Percentiles rank a stretch among this genome's conserved stretches.
phyloP scores from a whole-genome alignment of 2,329 filamentous ascomycete species.

The Sarocladiaceae sp. region DNA sequence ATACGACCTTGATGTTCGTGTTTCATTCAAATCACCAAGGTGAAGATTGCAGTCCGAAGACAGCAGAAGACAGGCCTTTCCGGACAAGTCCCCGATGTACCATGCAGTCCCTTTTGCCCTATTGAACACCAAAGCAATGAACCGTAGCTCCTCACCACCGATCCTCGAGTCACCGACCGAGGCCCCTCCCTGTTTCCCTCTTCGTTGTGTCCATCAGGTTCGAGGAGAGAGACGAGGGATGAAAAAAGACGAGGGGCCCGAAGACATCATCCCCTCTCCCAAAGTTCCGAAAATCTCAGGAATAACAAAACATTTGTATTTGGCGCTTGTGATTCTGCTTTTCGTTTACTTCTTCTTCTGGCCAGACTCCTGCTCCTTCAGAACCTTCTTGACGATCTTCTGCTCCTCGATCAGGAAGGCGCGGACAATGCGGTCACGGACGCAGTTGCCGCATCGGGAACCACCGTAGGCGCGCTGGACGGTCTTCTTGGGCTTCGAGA shows the following conservation, averaged over 20 bases:
- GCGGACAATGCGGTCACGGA: slow-evolving; percentile 95
- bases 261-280: slow-evolving; percentile 13
- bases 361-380: slow-evolving; percentile 90
- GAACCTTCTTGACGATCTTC: slow-evolving; percentile 99
- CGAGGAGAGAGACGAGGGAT: slow-evolving; percentile 11
- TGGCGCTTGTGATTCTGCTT: slow-evolving; percentile 8
- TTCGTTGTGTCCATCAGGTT: slow-evolving; percentile 13
- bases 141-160: slow-evolving; percentile 20
- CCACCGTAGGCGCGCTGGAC: slow-evolving; percentile 98
- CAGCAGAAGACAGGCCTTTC: slow-evolving; percentile 40
- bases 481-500: slow-evolving; percentile 99
- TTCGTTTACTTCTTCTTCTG: slow-evolving; percentile 64
- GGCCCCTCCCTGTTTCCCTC: slow-evolving; percentile 1
- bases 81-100: slow-evolving; percentile 33
- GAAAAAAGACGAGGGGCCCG: background rate
- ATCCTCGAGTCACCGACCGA: slow-evolving; percentile 13
- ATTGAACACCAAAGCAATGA: slow-evolving; percentile 52
- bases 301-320: slow-evolving; percentile 10
- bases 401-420: slow-evolving; percentile 99
- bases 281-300: slow-evolving; percentile 21
- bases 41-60: slow-evolving; percentile 38
- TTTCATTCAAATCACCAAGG: slow-evolving; percentile 45
- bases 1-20: slow-evolving; percentile 29
- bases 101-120: slow-evolving; percentile 46
- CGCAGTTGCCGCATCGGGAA: slow-evolving; percentile 97